phyloP scores from a whole-genome alignment of 768 basidiomycete genomes.

The Tricholoma sp. region DNA sequence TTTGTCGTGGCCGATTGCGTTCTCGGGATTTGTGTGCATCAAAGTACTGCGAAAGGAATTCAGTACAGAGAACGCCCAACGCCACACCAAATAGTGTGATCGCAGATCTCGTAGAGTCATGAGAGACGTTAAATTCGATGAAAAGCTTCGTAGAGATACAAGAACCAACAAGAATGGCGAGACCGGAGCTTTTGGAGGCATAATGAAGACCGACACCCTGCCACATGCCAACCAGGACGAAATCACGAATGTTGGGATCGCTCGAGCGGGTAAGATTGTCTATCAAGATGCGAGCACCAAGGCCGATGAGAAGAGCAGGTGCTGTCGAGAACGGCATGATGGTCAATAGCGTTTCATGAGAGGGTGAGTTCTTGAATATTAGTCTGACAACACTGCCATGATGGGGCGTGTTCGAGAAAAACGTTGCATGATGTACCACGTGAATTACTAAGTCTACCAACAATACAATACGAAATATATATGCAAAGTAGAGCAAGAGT shows the following conservation, averaged over 20 bases:
- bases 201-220: conserved; percentile 74
- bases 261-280: conserved; percentile 48
- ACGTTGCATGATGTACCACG: background rate
- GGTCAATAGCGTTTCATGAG: conserved; percentile 11
- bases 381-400: background rate
- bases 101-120: conserved; percentile 50
- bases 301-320: conserved; percentile 66
- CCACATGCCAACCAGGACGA: conserved; percentile 65
- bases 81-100: conserved; percentile 62
- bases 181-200: conserved; percentile 48
- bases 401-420: background rate
- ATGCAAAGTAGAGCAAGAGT: background rate
- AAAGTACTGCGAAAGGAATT: conserved; percentile 62
- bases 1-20: conserved; percentile 29
- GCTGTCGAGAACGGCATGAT: conserved; percentile 45
- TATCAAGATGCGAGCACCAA: conserved; percentile 67
- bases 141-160: conserved; percentile 58
- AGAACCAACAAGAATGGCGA: conserved; percentile 52
- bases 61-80: conserved; percentile 66
- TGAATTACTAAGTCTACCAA: too few species aligned
- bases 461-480: background rate
- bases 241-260: conserved; percentile 48
- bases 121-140: conserved; percentile 51
- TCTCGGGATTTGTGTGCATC: conserved; percentile 39
- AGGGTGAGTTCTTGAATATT: conserved; percentile 10